Percentiles rank a stretch among this genome's conserved stretches.
Conservation (phyloP, 2,329 filamentous ascomycete species). For the Penicillium sp. region DNA sequence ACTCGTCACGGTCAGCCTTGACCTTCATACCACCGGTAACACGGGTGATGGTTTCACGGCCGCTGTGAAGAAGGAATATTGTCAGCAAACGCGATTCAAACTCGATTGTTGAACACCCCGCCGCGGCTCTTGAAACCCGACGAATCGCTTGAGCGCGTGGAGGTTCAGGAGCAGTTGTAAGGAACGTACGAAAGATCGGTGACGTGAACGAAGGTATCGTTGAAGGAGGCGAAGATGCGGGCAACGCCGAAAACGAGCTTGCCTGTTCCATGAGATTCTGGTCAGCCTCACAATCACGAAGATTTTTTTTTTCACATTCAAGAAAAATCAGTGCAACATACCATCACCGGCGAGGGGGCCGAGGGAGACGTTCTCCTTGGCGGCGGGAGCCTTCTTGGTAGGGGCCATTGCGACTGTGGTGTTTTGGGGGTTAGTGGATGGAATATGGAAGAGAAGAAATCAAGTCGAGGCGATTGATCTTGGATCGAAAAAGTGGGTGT, state of each 20-base stretch:
- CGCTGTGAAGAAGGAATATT: constrained; percentile 60
- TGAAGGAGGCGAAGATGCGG: constrained; percentile 95
- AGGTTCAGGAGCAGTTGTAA: neutral
- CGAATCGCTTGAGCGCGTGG: constrained; percentile 2
- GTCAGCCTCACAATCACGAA: constrained; percentile 10
- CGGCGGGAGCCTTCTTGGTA: constrained; percentile 79
- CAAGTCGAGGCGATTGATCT: constrained; percentile 25
- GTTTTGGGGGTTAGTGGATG: constrained; percentile 44
- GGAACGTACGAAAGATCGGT: constrained; percentile 89
- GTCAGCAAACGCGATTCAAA: constrained; percentile 55
- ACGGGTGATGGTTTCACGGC: constrained; percentile 99
- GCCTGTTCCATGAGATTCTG: constrained; percentile 53
- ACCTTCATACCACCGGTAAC: constrained; percentile 99
- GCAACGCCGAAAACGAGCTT: constrained; percentile 98
- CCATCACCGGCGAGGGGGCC: constrained; percentile 96
- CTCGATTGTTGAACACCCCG: neutral
- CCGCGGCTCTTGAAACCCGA: constrained; percentile 4
- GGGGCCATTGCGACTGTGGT: constrained; percentile 67
- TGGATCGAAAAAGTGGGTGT: constrained; percentile 33
- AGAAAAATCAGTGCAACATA: constrained; percentile 46
- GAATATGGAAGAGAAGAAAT: constrained; percentile 36
- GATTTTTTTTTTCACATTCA: neutral
- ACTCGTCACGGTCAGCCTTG: constrained; percentile 99
- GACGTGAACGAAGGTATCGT: constrained; percentile 95
- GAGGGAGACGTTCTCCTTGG: constrained; percentile 95